Base-by-base conservation (phyloP, 768 basidiomycete species). In the Cubamyces sp. region DNA sequence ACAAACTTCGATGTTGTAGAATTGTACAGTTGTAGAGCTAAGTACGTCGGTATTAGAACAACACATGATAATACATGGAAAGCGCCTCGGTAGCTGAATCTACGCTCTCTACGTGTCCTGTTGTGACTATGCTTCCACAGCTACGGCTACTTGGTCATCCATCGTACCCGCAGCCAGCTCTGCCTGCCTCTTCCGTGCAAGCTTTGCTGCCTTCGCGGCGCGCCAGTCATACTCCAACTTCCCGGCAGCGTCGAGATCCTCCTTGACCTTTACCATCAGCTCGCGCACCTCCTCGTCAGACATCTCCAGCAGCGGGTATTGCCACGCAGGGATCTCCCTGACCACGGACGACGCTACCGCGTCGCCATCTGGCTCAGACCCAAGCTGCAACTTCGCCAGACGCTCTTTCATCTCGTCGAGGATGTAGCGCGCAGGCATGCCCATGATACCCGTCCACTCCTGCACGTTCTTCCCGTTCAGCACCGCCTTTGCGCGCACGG, bases 401-500 rank as follows among this genome's bases (percentile, higher is more conserved):
- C 63, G 62, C 40, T 60, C 47, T 58, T 66, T 69, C 21, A 65
- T 59, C 45, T 64, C 68, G 47, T 72, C 69, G 57, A 68, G 68
- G 23, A 72, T 37, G 46, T 62, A 62, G n/a, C 63, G 65, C 18
- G 71, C 65, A 3, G 65, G 65, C 49, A 64, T 55, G 18, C 72
- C 70, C 14, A 30, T 19, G 28, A 71, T 25, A 5, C 66, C 72
- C 16, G 70, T 70, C 68, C 69, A 71, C 16, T 62, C 56, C 43
- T 64, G 60, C 3, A 72, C 60, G 43, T 66, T 57, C n/a, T 18
- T 66, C 40, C 72, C 71, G 18, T 56, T 66, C 54, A 73, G 68
- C 23, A 65, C 41, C n/a, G 54, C 62, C n/a, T 61, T 65, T 1
- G 65, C 58, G 49, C 65, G 64, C 34, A 51, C 40, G 60, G 70